Evolutionary conservation across 768 basidiomycete species (phyloP).

Genomic region (Sistotremastrum suecicum): DNA sequence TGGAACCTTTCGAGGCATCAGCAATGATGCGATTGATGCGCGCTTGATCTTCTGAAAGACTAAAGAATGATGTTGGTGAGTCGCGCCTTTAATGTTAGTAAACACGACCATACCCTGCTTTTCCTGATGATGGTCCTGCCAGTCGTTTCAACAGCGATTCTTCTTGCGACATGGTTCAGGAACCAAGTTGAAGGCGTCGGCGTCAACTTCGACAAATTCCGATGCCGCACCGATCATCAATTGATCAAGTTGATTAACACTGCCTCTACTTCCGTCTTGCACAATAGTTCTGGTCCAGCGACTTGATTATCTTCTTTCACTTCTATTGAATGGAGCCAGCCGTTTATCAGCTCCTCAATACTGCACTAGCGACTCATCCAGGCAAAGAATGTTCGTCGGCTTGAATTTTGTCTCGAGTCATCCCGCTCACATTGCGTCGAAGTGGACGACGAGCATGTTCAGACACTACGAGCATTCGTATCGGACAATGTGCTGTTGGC

Average conservation of each 20-base stretch:
- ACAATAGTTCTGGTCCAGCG: too few species aligned
- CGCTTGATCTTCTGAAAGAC: constrained; percentile 61
- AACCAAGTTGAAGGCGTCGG: too few species aligned
- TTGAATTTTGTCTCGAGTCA: background rate
- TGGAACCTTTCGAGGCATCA: constrained; percentile 84
- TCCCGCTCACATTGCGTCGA: too few species aligned
- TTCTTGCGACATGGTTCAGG: too few species aligned
- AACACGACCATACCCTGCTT: constrained; percentile 49
- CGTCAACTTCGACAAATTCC: too few species aligned
- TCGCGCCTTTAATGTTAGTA: background rate
- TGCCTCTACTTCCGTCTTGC: too few species aligned
- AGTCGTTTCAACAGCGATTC: constrained; percentile 48
- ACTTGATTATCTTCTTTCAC: background rate
- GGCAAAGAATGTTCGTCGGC: background rate
- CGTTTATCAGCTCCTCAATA: background rate
- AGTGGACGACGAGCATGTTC: constrained; percentile 40
- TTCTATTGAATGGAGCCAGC: background rate
- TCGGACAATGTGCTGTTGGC: constrained; percentile 51
- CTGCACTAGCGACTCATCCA: background rate
- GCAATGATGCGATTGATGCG: constrained; percentile 84
- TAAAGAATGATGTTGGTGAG: constrained; percentile 12
- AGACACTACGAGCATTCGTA: constrained; percentile 41
- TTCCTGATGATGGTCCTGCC: constrained; percentile 78
- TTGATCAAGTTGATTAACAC: too few species aligned
- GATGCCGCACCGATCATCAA: too few species aligned